Conservation (phyloP, 352 stramenopile species). For the Phytophthora melonis region DNA sequence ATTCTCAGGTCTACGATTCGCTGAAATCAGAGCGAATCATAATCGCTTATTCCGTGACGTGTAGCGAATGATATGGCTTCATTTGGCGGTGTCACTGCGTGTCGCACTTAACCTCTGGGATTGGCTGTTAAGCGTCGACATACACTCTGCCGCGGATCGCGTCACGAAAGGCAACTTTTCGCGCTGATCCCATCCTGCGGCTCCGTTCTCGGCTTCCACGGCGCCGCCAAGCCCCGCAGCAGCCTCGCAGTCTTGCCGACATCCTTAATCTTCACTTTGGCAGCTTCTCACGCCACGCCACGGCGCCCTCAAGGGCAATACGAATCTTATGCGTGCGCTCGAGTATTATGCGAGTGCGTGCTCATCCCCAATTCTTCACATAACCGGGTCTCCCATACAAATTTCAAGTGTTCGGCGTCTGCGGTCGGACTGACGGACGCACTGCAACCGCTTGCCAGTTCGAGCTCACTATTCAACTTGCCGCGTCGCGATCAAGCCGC, state of each 20-base stretch:
- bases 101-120: background rate
- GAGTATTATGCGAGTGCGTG: conserved; percentile 10
- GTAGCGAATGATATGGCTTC: conserved; percentile 33
- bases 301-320: background rate
- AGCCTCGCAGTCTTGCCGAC: background rate
- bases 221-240: too few species aligned
- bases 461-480: conserved; percentile 31
- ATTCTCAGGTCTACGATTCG: background rate
- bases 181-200: background rate
- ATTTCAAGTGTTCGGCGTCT: conserved; percentile 14
- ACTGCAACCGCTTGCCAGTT: background rate
- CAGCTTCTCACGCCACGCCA: background rate
- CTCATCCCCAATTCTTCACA: conserved; percentile 6
- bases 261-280: background rate
- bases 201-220: background rate
- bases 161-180: background rate
- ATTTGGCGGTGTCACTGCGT: conserved; percentile 13
- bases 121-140: background rate
- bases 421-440: conserved; percentile 21
- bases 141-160: background rate
- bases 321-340: background rate
- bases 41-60: background rate
- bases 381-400: conserved; percentile 21
- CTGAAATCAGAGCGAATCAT: background rate
- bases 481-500: background rate